Base-by-base conservation (phyloP, 495 filamentous ascomycete genomes). In the Aspergillus baeticus region DNA sequence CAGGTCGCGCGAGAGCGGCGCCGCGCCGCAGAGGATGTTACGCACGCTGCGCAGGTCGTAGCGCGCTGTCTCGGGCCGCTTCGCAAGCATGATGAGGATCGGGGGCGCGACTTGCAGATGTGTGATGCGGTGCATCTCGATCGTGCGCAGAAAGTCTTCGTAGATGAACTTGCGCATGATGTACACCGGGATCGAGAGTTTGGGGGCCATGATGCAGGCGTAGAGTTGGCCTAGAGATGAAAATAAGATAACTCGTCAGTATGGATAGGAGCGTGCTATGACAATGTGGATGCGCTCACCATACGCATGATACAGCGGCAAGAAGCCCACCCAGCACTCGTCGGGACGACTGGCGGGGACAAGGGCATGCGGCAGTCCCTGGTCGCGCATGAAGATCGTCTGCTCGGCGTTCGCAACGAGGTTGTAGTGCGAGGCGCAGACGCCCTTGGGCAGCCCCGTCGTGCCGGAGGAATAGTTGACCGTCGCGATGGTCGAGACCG, bases 401-500 rank as follows among this genome's bases (percentile, higher is more conserved):
- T 52, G 49, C 15, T 68, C 69, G 48, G 68, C 63, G 50, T 80
- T 78, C 52, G 72, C 52, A 38, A 77, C 65, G 56, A 76, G 71
- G 54, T 78, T 79, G 10, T 47, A 33, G 56, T 79, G 77, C 3
- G 69, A 71, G 41, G 79, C 76, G 57, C 69, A 70, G 10, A 79
- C 77, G 43, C 77, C 77, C 55, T 80, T 80, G 10, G 77, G 75
- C 11, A 79, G 58, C 23, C 78, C 78, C 0, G 78, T 81, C 2
- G 78, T 81, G 10, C 77, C 77, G 5, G 74, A 77, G 10, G 67
- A 71, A 57, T 76, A 79, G 48, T 77, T 77, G 35, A 77, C 62
- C 5, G 74, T 71, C 13, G 74, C 69, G 36, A 73, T 68, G 0
- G 72, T 74, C 15, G 63, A 60, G 18, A 63, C 49, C 55, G 29